Evolutionary conservation across 345 rosid species (phyloP).

Genomic region (Gossypium turneri): DNA sequence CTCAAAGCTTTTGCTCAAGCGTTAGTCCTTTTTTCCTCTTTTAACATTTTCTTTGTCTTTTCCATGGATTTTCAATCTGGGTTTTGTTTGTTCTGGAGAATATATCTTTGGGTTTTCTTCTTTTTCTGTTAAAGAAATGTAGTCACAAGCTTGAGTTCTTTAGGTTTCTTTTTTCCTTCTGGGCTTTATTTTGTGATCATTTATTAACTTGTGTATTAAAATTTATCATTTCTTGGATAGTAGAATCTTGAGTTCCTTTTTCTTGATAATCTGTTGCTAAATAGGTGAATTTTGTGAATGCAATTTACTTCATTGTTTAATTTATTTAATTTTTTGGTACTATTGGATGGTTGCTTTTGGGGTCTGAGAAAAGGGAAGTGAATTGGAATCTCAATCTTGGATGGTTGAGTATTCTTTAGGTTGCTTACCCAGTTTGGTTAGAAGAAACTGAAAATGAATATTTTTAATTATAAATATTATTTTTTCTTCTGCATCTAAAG

Average conservation of each 20-base stretch:
- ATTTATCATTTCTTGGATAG: neutral
- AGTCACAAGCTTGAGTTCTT: neutral
- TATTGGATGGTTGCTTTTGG: no score
- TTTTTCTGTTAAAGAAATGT: neutral
- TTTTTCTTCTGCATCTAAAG: no score
- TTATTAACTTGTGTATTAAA: neutral
- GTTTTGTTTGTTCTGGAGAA: neutral
- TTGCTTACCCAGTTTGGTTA: neutral
- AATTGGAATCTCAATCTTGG: neutral
- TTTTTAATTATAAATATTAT: neutral
- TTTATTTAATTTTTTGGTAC: neutral
- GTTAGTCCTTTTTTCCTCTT: conserved; percentile 41
- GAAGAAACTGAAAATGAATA: neutral
- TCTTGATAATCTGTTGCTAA: neutral
- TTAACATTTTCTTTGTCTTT: no score
- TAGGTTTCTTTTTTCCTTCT: neutral
- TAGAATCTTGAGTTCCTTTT: neutral
- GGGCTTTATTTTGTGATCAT: neutral
- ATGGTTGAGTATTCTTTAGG: neutral
- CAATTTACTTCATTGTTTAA: neutral
- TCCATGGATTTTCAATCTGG: neutral
- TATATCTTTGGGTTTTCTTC: neutral
- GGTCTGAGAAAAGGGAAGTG: neutral
- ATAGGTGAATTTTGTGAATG: neutral
- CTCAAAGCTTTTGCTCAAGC: conserved; percentile 87